Percentiles rank a stretch among this genome's conserved stretches.
phyloP scores from a whole-genome alignment of 1,139 yeast species.

The Saccharomycopsis hybrid region DNA sequence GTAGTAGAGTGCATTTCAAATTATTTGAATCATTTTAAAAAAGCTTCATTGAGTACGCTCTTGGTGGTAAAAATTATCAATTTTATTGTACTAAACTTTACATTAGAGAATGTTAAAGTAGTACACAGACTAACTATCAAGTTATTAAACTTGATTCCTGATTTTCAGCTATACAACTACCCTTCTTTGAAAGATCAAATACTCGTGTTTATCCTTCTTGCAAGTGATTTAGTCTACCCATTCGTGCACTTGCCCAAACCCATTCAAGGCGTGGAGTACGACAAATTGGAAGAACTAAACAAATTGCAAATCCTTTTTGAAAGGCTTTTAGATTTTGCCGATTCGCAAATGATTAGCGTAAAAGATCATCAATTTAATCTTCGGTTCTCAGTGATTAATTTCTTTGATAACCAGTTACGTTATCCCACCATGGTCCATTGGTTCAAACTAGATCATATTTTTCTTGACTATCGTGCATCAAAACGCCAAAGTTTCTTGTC shows the following conservation, averaged over 20 bases:
- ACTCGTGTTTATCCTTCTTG: constrained; percentile 7
- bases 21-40: neutral
- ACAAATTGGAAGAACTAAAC: no score
- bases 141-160: neutral
- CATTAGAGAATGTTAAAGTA: neutral
- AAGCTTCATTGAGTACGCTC: neutral
- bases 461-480: neutral
- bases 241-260: neutral
- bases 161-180: constrained; percentile 5
- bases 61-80: constrained; percentile 9
- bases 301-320: neutral
- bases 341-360: neutral
- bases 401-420: constrained; percentile 6
- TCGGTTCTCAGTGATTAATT: neutral
- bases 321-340: neutral
- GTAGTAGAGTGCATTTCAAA: constrained; percentile 2
- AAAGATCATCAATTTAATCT: neutral
- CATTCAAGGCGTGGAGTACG: neutral
- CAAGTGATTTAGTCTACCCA: constrained; percentile 1
- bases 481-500: neutral
- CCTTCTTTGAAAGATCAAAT: constrained; percentile 5
- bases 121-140: constrained; percentile 1
- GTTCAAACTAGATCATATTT: constrained; percentile 13
- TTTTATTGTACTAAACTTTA: constrained; percentile 7
- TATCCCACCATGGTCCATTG: constrained; percentile 9